A percentile compares a stretch with the other conserved stretches of the same genome.
Evolutionary conservation across 148 eudicot species (phyloP).

Genomic region (Selenicereus undatus): DNA sequence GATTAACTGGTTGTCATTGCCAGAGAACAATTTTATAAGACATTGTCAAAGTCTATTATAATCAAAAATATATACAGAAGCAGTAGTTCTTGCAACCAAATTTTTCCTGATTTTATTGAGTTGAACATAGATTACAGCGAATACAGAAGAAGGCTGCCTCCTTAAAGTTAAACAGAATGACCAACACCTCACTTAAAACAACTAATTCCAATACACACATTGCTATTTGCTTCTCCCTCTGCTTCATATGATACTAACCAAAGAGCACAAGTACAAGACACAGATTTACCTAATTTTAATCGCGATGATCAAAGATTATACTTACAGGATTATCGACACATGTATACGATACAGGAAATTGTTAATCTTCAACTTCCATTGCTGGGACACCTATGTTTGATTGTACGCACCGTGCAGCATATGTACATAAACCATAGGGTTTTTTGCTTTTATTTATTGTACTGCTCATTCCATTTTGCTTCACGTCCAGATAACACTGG

Average conservation of each 20-base stretch:
- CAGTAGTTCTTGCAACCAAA: too few relatives aligned
- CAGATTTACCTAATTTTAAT: neutral
- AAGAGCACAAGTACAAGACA: neutral
- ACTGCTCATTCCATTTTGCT: slow-evolving; percentile 3
- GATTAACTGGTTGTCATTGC: too few relatives aligned
- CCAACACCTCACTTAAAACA: neutral
- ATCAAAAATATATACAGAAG: too few relatives aligned
- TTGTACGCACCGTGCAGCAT: slow-evolving; percentile 7
- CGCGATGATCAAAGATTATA: neutral
- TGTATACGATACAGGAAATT: neutral
- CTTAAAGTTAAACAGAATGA: neutral
- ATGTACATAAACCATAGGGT: neutral
- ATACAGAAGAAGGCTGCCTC: neutral
- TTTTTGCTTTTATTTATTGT: slow-evolving; percentile 2
- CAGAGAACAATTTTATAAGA: too few relatives aligned
- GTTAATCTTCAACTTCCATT: neutral
- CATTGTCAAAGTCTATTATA: too few relatives aligned
- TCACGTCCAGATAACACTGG: slow-evolving; percentile 7
- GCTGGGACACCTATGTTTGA: neutral
- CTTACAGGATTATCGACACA: slow-evolving; percentile 4
- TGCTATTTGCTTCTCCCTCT: neutral
- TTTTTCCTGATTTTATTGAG: too few relatives aligned
- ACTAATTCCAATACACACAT: neutral
- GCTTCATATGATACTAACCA: neutral
- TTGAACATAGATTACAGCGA: too few relatives aligned